Conservation (phyloP, 495 filamentous ascomycete species). For the Podospora fimiseda region DNA sequence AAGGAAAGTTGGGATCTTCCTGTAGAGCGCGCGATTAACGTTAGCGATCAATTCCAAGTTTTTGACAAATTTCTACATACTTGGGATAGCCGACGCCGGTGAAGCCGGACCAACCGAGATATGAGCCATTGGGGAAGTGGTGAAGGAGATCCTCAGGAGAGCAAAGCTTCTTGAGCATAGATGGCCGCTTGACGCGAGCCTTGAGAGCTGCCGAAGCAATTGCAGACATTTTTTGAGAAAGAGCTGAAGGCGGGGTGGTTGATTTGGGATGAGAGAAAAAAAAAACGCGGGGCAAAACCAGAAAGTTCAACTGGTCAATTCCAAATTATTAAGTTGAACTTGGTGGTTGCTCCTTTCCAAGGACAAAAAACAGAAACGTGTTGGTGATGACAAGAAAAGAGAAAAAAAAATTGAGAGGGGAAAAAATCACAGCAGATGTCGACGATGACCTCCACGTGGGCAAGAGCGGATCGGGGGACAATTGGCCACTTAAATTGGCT, state of each 20-base stretch:
- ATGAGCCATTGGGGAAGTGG: conserved; percentile 73
- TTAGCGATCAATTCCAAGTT: no score
- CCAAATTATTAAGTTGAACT: no score
- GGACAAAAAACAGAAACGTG: no score
- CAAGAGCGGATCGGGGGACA: background rate
- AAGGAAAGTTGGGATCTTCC: conserved; percentile 75
- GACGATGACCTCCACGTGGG: background rate
- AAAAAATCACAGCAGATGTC: background rate
- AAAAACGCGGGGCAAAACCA: background rate
- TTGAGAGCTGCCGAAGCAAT: conserved; percentile 68
- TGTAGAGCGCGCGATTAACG: conserved; percentile 31
- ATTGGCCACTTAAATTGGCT: conserved; percentile 5
- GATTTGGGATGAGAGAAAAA: background rate
- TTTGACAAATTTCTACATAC: no score
- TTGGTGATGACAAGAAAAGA: no score
- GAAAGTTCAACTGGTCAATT: no score
- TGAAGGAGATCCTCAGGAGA: conserved; percentile 73
- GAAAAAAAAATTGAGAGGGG: background rate
- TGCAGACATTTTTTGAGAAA: conserved; percentile 37
- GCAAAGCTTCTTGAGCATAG: conserved; percentile 72
- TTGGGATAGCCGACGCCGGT: conserved; percentile 90
- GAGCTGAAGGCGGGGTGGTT: background rate
- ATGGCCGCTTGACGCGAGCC: conserved; percentile 66
- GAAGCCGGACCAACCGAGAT: conserved; percentile 87
- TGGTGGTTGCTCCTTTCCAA: no score